Percentiles rank a stretch among this genome's conserved stretches.
Conservation (phyloP, 2,329 filamentous ascomycete species). For the Dactylellina cionopaga region DNA sequence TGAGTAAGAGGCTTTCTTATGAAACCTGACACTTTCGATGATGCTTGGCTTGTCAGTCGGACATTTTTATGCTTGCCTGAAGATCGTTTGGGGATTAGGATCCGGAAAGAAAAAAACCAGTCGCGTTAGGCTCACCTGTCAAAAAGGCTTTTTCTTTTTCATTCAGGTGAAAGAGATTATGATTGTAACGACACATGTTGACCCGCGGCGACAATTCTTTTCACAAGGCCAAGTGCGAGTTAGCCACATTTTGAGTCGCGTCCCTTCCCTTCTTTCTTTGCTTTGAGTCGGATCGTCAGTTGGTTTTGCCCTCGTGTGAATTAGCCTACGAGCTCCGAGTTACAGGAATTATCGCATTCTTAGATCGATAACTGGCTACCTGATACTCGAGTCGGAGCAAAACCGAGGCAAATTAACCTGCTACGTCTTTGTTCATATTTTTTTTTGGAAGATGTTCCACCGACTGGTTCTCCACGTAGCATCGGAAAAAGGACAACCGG, state of each 20-base stretch:
- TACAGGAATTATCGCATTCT: too few species aligned
- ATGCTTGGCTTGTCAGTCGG: constrained; percentile 27
- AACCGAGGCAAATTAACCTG: constrained; percentile 11
- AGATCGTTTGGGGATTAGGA: constrained; percentile 18
- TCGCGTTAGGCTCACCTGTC: constrained; percentile 23
- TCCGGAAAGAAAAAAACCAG: constrained; percentile 10
- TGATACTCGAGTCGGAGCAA: constrained; percentile 19
- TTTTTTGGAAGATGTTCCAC: constrained; percentile 16
- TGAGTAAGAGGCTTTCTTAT: constrained; percentile 11
- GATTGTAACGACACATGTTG: not conserved
- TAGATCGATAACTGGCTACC: too few species aligned
- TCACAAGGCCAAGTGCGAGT: not conserved
- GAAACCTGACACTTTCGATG: constrained; percentile 31
- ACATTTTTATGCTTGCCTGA: constrained; percentile 37
- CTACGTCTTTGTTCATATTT: constrained; percentile 1
- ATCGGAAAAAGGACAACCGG: constrained; percentile 37
- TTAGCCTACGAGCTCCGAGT: too few species aligned
- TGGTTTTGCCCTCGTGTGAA: too few species aligned
- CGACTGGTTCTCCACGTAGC: constrained; percentile 36
- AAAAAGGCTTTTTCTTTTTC: constrained; percentile 15
- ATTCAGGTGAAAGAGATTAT: too few species aligned
- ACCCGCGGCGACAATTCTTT: not conserved
- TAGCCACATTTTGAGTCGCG: not conserved
- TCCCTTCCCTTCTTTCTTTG: not conserved
- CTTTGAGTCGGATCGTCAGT: not conserved